Evolutionary conservation across 257 asterid genomes (phyloP).

Genomic region (Lycium ferocissimum): DNA sequence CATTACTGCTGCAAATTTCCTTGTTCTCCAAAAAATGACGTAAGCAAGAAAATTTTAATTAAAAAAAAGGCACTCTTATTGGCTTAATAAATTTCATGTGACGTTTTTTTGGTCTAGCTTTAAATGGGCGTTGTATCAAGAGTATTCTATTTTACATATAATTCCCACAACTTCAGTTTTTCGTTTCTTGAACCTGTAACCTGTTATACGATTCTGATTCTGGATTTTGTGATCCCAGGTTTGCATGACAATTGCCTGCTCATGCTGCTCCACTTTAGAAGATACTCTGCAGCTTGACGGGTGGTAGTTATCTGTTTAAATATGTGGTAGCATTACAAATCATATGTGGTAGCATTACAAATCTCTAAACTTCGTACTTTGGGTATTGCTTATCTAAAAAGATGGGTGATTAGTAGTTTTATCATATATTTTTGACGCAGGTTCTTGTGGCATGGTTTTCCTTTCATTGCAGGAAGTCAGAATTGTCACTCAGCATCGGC

Average conservation of each 20-base stretch:
- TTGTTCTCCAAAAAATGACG: not conserved
- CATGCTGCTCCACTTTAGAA: slow-evolving; percentile 63
- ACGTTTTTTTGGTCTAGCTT: not conserved
- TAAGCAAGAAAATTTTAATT: not conserved
- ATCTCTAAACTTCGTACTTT: slow-evolving; percentile 26
- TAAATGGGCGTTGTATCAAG: not conserved
- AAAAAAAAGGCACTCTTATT: not conserved
- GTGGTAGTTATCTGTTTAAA: slow-evolving; percentile 60
- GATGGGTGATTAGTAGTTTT: not conserved
- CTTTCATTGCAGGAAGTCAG: slow-evolving; percentile 41
- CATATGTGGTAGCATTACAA: slow-evolving; percentile 44
- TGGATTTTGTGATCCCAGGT: slow-evolving; percentile 33
- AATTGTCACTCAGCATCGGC: slow-evolving; percentile 36
- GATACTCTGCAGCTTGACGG: slow-evolving; percentile 68
- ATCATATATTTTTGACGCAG: slow-evolving; percentile 34
- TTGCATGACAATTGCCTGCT: slow-evolving; percentile 55
- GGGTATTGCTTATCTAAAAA: not conserved
- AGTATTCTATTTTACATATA: not conserved
- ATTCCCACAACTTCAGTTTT: not conserved
- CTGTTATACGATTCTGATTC: slow-evolving; percentile 7
- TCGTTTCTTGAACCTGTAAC: slow-evolving; percentile 3
- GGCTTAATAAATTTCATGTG: not conserved
- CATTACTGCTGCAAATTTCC: not conserved
- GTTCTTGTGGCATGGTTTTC: slow-evolving; percentile 46
- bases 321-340: slow-evolving; percentile 45